Percentiles rank a stretch among this genome's conserved stretches.
These are phyloP conservation scores for Ceratobasidium sp. DNA, from an alignment of 1,284 basidiomycete species.

Conservation along the genomic window DNA sequence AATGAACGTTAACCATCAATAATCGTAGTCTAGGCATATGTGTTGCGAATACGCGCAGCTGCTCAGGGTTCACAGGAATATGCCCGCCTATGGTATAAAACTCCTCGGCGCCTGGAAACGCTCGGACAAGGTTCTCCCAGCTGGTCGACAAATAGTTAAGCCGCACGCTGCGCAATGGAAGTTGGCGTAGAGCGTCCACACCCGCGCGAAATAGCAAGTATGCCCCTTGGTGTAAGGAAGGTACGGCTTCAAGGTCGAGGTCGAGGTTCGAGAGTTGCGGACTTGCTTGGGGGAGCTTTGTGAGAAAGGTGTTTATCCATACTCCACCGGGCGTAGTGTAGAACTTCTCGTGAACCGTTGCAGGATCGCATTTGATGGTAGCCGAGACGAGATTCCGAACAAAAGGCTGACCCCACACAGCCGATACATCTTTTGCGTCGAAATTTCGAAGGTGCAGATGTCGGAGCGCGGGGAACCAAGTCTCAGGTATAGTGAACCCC, in stretches of 20 bases:
- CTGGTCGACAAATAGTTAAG: no score
- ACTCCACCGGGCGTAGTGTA: not conserved
- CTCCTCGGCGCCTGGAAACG: no score
- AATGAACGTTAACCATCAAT: no score
- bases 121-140: no score
- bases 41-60: no score
- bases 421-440: not conserved
- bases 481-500: not conserved
- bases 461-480: not conserved
- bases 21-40: no score
- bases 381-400: not conserved
- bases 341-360: not conserved
- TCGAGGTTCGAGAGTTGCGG: not conserved
- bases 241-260: not conserved
- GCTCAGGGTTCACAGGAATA: no score
- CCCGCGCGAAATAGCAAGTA: no score
- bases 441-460: not conserved
- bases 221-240: no score
- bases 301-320: not conserved
- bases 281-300: not conserved
- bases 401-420: not conserved
- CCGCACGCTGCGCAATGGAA: no score
- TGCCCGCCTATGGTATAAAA: no score
- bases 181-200: no score
- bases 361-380: not conserved